Conservation (phyloP, 805 yeast species). For the Candida odintsovae region DNA sequence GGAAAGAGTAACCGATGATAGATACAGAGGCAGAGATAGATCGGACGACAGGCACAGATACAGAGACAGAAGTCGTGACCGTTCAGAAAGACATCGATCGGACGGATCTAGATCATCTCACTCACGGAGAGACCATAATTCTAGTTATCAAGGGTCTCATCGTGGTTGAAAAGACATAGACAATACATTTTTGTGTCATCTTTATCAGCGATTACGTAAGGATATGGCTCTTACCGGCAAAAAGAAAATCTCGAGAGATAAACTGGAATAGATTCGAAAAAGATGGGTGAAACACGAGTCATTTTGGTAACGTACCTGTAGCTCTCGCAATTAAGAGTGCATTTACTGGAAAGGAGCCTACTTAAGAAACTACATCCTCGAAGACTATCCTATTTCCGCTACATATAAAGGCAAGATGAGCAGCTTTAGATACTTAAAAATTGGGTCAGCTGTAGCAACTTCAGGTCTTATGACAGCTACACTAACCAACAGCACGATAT, state of each 20-base stretch:
- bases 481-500: slow-evolving; percentile 3
- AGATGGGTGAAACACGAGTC: too few relatives aligned
- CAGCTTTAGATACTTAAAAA: slow-evolving; percentile 2
- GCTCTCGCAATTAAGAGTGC: neutral
- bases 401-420: neutral
- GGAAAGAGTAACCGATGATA: neutral
- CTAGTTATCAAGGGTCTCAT: neutral
- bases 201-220: neutral
- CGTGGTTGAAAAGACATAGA: neutral
- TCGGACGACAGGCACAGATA: neutral
- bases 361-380: too few relatives aligned
- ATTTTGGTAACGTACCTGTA: too few relatives aligned
- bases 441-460: slow-evolving; percentile 5
- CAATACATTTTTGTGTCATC: neutral
- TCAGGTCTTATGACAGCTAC: slow-evolving; percentile 8
- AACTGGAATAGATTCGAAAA: neutral
- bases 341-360: too few relatives aligned
- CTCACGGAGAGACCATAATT: neutral
- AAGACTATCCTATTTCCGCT: too few relatives aligned
- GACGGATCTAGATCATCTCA: neutral
- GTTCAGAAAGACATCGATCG: neutral
- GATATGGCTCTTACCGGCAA: too few relatives aligned
- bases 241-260: too few relatives aligned
- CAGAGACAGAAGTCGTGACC: neutral
- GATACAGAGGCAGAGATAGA: neutral